Percentiles rank a stretch among this genome's conserved stretches.
Evolutionary conservation across 2,329 filamentous ascomycete species (phyloP).

Genomic region (Arthrobotrys entomopaga): DNA sequence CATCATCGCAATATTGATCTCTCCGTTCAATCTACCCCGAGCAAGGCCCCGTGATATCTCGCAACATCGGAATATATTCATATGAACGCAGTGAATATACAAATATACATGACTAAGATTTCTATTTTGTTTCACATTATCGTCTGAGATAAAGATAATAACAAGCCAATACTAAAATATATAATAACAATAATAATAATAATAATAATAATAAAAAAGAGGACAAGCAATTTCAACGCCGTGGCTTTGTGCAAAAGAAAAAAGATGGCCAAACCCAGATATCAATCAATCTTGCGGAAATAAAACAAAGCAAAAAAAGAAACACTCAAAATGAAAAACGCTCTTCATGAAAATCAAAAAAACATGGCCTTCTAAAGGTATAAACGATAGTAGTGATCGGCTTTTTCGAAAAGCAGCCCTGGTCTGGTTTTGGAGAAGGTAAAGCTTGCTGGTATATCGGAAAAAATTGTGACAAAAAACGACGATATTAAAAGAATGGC

Average conservation of each 20-base stretch:
- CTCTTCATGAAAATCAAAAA: constrained; percentile 48
- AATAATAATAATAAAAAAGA: background rate
- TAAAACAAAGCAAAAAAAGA: constrained; percentile 21
- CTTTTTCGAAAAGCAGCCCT: constrained; percentile 54
- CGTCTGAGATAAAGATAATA: background rate
- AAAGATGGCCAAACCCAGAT: constrained; percentile 13
- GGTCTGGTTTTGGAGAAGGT: constrained; percentile 32
- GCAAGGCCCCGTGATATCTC: too few relatives aligned
- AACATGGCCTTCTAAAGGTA: constrained; percentile 18
- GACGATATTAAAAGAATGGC: constrained; percentile 7
- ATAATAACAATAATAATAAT: background rate
- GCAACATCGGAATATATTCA: background rate
- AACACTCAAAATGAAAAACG: constrained; percentile 14
- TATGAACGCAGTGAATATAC: too few relatives aligned
- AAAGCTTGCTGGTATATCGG: constrained; percentile 27
- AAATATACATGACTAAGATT: constrained; percentile 7
- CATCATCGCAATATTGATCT: background rate
- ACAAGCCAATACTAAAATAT: constrained; percentile 2
- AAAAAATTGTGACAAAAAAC: constrained; percentile 11
- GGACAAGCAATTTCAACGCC: constrained; percentile 25
- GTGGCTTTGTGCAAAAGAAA: constrained; percentile 37
- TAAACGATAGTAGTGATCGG: constrained; percentile 44
- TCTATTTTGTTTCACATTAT: background rate
- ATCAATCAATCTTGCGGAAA: constrained; percentile 25
- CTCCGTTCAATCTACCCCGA: background rate